Evolutionary conservation across 2,329 filamentous ascomycete species (phyloP), one percentile per base, ranked within the genome.

Genomic region (Pestalotiopsis sp.): DNA sequence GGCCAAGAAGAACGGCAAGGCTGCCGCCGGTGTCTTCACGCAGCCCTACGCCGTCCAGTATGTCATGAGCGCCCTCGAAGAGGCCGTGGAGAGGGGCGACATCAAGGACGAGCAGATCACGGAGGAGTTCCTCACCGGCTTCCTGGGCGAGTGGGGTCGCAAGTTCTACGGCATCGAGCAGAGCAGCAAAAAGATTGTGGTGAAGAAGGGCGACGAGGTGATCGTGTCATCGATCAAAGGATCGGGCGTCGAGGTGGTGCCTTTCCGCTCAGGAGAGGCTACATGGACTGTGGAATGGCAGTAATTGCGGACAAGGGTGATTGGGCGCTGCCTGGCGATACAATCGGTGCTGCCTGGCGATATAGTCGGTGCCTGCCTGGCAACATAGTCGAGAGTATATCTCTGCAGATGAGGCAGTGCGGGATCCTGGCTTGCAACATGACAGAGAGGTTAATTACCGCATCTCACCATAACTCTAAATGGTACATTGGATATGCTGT

Each of bases 11-110:
- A 81, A 82, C 64, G 84, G 84, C 62, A 86, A 83, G 77, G 87
- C 90, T 0, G 88, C 91, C 1, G 92, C 92, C 0, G 92, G 92
- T 3, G 92, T 94, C 63, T 95, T 94, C 78, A 94, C 92, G 1
- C 92, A 95, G 81, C 90, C 91, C 4, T 90, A 90, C 27, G 68
- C 66, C 23, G 62, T 36, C 25, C 88, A 89, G 66, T 84, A 90
- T 65, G 90, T 93, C 65, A 80, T 94, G 27, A 83, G 85, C 73
- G 86, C 87, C 17, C 74, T 89, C 41, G 83, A 86, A 75, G 79
- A 80, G 71, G 87, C 82, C 1, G 77, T 87, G 1, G 71, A 74
- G 31, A 70, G 73, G 7, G 74, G 72, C 3, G 69, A 78, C 17
- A 73, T 79, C 62, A 72, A 69, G 2, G 74, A 74, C 45, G 72